phyloP scores from a whole-genome alignment of 345 rosid genomes.

The Rhizophora apiculata region DNA sequence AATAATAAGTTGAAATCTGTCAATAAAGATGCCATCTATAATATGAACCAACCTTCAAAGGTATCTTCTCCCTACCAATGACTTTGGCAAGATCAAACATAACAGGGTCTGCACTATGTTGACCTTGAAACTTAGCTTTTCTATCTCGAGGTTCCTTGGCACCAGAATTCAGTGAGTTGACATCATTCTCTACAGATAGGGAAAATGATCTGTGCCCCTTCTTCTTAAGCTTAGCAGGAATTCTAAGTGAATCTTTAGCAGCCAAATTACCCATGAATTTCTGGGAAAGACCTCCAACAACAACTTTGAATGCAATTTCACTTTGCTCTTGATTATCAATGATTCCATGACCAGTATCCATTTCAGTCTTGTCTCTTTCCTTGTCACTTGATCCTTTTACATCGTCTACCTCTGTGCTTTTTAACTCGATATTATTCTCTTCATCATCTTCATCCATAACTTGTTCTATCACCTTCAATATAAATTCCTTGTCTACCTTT shows the following conservation, averaged over 20 bases:
- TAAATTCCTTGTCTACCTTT: constrained; percentile 76
- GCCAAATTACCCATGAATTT: constrained; percentile 50
- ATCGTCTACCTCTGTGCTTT: constrained; percentile 55
- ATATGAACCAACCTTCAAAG: constrained; percentile 61
- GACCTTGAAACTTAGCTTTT: constrained; percentile 58
- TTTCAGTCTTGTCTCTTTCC: constrained; percentile 49
- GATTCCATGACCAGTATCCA: constrained; percentile 46
- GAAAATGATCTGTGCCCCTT: constrained; percentile 56
- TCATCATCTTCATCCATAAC: constrained; percentile 75
- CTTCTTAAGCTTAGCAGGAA: constrained; percentile 71
- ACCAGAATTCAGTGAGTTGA: constrained; percentile 38
- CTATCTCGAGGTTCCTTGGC: constrained; percentile 44
- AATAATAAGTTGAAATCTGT: no score
- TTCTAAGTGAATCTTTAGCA: constrained; percentile 54
- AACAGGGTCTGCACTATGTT: constrained; percentile 57
- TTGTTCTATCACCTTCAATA: constrained; percentile 81
- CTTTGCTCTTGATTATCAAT: constrained; percentile 51
- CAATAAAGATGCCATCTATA: no score
- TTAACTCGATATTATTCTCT: constrained; percentile 56
- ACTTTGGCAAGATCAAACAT: constrained; percentile 78
- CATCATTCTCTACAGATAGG: constrained; percentile 65
- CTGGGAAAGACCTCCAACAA: constrained; percentile 66
- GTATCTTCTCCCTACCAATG: constrained; percentile 83
- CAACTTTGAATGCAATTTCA: constrained; percentile 74
- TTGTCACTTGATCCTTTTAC: constrained; percentile 54